Evolutionary conservation across 495 filamentous ascomycete species (phyloP), one percentile per base, ranked within the genome.

Genomic region (Neurospora hispaniola): DNA sequence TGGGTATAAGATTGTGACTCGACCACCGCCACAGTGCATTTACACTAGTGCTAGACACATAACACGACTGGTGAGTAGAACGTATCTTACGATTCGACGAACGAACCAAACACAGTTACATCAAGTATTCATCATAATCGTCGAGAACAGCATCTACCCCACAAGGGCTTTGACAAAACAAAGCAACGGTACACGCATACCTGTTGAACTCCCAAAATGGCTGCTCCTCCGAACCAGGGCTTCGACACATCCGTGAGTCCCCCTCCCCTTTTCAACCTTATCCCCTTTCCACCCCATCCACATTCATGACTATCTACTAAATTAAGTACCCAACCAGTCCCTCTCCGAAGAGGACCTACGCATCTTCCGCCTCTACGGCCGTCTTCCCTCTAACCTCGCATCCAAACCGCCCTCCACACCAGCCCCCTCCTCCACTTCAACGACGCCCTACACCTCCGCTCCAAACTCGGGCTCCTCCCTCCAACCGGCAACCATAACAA

Each of bases 321-420:
- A 1, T 2, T 31, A n/a, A n/a, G n/a, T n/a, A 7, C 27, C 12
- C 27, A 16, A 62, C 6, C 14, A 62, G 54, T 62, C 42, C 35
- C 35, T n/a, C 38, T 23, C 20, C 42, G 20, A 27, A 9, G 39
- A 75, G 12, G 75, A 76, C 9, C 40, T 20, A 18, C 73, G 74
- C 27, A 72, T 97, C 73, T 90, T 97, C 84, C 92, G 93, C 71
- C 90, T 96, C 62, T 98, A 98, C 80, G 94, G 94, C 81, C 96
- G 96, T 81, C 87, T 96, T 72, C 94, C 94, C 42, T 94, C 23
- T 12, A 54, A 9, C 23, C 27, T 14, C 54, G 12, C 44, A 2
- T 31, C 54, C 43, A n/a, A n/a, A n/a, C 18, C 43, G 5, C 5
- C 11, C 23, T 8, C 23, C 23, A 8, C 42, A 16, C 14, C 42